phyloP scores from a whole-genome alignment of 2,329 filamentous ascomycete genomes.

The Hypoxylon sp. region DNA sequence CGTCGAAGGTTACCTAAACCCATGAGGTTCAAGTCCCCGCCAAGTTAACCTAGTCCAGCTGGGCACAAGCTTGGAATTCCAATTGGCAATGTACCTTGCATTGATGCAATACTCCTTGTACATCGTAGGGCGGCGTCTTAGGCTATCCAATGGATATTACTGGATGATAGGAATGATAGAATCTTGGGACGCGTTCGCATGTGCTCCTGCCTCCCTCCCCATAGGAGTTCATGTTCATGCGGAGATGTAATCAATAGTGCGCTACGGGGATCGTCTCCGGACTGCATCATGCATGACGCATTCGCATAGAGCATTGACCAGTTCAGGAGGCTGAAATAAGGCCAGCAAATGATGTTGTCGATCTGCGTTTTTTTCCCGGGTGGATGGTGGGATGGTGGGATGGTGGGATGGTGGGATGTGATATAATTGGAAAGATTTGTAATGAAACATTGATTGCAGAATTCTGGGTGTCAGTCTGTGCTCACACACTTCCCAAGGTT shows the following conservation, averaged over 20 bases:
- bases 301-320: slow-evolving; percentile 25
- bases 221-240: slow-evolving; percentile 1
- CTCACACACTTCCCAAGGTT: slow-evolving; percentile 7
- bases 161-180: slow-evolving; percentile 20
- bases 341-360: slow-evolving; percentile 27
- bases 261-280: slow-evolving; percentile 30
- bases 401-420: slow-evolving; percentile 4
- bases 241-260: slow-evolving; percentile 25
- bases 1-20: slow-evolving; percentile 14
- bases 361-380: slow-evolving; percentile 6
- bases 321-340: slow-evolving; percentile 41
- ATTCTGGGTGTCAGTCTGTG: slow-evolving; percentile 25
- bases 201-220: neutral
- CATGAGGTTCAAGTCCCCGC: slow-evolving; percentile 10
- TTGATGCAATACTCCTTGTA: slow-evolving; percentile 2
- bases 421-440: slow-evolving; percentile 46
- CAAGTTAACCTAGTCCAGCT: slow-evolving; percentile 17
- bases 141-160: slow-evolving; percentile 8
- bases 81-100: slow-evolving; percentile 14
- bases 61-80: slow-evolving; percentile 1
- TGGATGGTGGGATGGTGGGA: neutral
- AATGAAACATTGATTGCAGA: slow-evolving; percentile 24
- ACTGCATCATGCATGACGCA: slow-evolving; percentile 27
- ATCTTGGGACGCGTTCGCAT: slow-evolving; percentile 2
- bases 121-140: slow-evolving; percentile 9